Conservation (phyloP, 1,139 yeast species). For the Tardiomyces blankii region DNA sequence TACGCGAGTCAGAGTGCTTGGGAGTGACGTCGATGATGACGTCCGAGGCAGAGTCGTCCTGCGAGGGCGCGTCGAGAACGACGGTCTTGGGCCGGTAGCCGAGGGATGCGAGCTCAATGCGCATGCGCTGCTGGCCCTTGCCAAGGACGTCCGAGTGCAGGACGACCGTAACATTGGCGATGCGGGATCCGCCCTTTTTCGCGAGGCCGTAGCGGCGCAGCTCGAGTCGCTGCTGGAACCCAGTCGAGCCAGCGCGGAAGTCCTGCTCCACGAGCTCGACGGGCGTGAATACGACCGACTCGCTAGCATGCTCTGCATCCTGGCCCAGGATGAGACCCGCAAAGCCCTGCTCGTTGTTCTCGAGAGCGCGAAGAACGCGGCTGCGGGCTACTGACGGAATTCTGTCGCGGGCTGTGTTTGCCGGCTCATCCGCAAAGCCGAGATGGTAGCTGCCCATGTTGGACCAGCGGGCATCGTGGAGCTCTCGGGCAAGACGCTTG, state of each 20-base stretch:
- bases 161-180: slow-evolving; percentile 1
- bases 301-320: background rate
- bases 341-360: slow-evolving; percentile 1
- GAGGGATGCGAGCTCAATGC: background rate
- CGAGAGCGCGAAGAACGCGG: background rate
- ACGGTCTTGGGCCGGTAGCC: background rate
- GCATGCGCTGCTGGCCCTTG: background rate
- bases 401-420: background rate
- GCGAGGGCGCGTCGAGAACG: background rate
- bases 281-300: background rate
- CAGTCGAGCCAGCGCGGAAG: background rate
- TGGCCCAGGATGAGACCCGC: background rate
- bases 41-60: background rate
- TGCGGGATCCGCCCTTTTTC: background rate
- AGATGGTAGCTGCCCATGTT: slow-evolving; percentile 1
- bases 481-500: background rate
- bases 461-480: background rate
- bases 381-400: background rate
- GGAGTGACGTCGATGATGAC: background rate
- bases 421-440: background rate
- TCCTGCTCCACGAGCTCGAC: slow-evolving; percentile 1
- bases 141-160: background rate
- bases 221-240: background rate
- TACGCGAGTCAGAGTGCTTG: too few species aligned
- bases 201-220: background rate